Percentiles rank a stretch among this genome's conserved stretches.
These are phyloP conservation scores for Xylaria sp. DNA, from an alignment of 2,329 filamentous ascomycete genomes.

Conservation along the genomic window DNA sequence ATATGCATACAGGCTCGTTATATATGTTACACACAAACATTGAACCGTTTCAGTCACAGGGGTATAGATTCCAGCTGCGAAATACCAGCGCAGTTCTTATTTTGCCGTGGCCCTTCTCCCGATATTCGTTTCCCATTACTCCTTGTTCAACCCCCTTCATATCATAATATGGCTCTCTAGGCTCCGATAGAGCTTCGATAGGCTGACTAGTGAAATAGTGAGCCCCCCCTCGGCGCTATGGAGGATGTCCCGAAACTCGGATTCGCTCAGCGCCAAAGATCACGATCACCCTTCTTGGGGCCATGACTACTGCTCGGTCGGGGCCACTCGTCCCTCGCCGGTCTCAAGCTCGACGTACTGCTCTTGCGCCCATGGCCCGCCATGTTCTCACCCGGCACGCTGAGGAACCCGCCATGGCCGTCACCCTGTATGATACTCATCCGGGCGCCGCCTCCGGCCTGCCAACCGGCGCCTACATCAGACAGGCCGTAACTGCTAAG, in stretches of 20 bases:
- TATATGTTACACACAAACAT: constrained; percentile 17
- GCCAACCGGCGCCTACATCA: constrained; percentile 58
- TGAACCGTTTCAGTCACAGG: constrained; percentile 8
- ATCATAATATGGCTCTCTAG: neutral
- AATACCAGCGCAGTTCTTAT: constrained; percentile 7
- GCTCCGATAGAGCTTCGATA: neutral
- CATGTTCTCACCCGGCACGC: constrained; percentile 49
- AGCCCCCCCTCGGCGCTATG: too few relatives aligned
- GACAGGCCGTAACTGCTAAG: constrained; percentile 64
- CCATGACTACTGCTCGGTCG: constrained; percentile 52
- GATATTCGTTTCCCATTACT: constrained; percentile 2
- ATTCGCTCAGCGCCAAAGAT: constrained; percentile 49
- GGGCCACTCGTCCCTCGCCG: constrained; percentile 47
- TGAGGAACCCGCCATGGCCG: constrained; percentile 58
- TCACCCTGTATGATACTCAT: constrained; percentile 59
- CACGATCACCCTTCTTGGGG: constrained; percentile 46
- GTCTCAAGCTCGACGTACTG: constrained; percentile 30
- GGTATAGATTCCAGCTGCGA: constrained; percentile 22
- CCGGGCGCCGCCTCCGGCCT: constrained; percentile 54
- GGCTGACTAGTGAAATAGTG: neutral
- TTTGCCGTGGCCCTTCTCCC: neutral
- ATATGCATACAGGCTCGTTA: constrained; percentile 3
- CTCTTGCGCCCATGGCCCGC: constrained; percentile 30
- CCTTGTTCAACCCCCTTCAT: neutral
- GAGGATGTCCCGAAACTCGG: neutral